These are phyloP conservation scores for Vigna reflexopilosa DNA, from an alignment of 306 rosid species.

Conservation along the genomic window DNA sequence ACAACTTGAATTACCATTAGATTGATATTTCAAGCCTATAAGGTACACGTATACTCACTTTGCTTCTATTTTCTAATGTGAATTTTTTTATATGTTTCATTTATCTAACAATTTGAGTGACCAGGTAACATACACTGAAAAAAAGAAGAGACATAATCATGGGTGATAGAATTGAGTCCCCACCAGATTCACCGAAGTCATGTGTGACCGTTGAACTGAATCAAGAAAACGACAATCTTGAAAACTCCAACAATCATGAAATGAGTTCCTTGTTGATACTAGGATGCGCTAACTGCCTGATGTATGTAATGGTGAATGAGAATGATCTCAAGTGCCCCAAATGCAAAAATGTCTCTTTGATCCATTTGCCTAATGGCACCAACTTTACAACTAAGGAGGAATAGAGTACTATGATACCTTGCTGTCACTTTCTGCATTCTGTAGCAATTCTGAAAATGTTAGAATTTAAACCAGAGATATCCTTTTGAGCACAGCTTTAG, in stretches of 20 bases:
- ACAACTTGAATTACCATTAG: too few species aligned
- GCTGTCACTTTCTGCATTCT: neutral
- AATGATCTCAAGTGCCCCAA: too few species aligned
- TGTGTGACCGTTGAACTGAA: slow-evolving; percentile 75
- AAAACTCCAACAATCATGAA: slow-evolving; percentile 75
- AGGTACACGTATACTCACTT: too few species aligned
- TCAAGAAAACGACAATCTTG: slow-evolving; percentile 44
- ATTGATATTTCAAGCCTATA: neutral
- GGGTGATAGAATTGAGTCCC: neutral
- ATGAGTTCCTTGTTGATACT: slow-evolving; percentile 80
- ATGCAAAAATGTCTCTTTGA: too few species aligned
- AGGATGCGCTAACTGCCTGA: slow-evolving; percentile 6
- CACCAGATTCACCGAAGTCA: slow-evolving; percentile 50
- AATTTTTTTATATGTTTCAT: neutral
- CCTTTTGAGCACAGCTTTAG: slow-evolving; percentile 49
- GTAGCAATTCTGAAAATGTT: slow-evolving; percentile 36
- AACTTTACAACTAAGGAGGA: slow-evolving; percentile 51
- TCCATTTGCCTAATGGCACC: slow-evolving; percentile 67
- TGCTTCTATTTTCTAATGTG: neutral
- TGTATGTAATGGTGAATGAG: too few species aligned
- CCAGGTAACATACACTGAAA: neutral
- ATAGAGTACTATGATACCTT: slow-evolving; percentile 9
- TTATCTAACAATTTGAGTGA: too few species aligned
- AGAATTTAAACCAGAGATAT: too few species aligned
- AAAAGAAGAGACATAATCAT: too few species aligned